Conservation (phyloP, 768 basidiomycete species). For the Trametes gibbosa region DNA sequence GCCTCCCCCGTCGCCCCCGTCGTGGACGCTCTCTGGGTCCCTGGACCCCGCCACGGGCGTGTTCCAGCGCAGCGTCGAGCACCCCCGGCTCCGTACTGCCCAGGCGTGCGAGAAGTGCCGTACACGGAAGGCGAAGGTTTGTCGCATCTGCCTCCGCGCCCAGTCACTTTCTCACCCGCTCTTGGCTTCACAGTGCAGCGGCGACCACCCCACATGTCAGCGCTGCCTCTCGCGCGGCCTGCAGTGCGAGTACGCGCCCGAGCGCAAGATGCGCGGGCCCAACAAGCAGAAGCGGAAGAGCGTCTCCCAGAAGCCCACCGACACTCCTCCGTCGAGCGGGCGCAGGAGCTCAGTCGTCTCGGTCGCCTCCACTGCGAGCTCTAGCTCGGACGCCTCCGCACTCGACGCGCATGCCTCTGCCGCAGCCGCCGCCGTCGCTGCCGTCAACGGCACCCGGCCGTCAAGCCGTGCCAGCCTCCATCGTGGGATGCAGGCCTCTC, state of each 20-base stretch:
- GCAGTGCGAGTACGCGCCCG: conserved; percentile 63
- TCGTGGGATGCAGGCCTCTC: background rate
- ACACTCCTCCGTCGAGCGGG: background rate
- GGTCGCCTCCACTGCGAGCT: conserved; percentile 8
- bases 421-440: background rate
- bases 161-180: background rate
- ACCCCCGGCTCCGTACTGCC: conserved; percentile 63
- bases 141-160: conserved; percentile 13
- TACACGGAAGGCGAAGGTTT: conserved; percentile 69
- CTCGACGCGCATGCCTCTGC: conserved; percentile 1
- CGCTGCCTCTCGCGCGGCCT: conserved; percentile 60
- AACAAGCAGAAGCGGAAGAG: conserved; percentile 48
- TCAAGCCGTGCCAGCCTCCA: background rate
- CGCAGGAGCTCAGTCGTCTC: conserved; percentile 15
- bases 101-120: conserved; percentile 79
- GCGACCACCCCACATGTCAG: conserved; percentile 66
- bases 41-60: conserved; percentile 65
- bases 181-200: conserved; percentile 53
- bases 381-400: background rate
- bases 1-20: conserved; percentile 18
- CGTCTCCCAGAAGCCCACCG: background rate
- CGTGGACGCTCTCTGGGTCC: conserved; percentile 48
- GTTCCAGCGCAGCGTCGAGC: conserved; percentile 62
- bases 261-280: conserved; percentile 60
- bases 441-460: background rate